These are phyloP conservation scores for Lupinus albus DNA, from an alignment of 306 rosid species.

Conservation along the genomic window DNA sequence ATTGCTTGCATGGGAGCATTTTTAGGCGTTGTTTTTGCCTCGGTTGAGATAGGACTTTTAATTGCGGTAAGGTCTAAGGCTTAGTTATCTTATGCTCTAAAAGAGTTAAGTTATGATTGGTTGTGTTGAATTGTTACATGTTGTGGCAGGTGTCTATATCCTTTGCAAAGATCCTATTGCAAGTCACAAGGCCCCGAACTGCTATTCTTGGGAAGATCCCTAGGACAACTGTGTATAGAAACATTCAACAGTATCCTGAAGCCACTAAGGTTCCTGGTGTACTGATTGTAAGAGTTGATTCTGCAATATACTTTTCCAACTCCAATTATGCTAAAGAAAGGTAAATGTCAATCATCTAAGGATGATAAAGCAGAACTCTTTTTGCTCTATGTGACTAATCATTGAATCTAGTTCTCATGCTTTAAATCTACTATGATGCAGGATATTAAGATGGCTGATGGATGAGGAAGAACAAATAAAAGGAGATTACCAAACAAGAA, in stretches of 20 bases:
- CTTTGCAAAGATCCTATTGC: constrained; percentile 89
- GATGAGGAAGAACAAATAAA: constrained; percentile 73
- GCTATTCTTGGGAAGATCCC: constrained; percentile 87
- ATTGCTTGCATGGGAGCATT: constrained; percentile 98
- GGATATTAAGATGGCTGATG: constrained; percentile 83
- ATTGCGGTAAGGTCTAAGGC: constrained; percentile 66
- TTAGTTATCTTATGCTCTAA: constrained; percentile 27
- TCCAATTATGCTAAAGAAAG: constrained; percentile 93
- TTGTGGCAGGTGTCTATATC: constrained; percentile 72
- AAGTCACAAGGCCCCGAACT: constrained; percentile 84
- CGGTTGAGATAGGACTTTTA: constrained; percentile 89
- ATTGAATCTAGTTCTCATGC: constrained; percentile 2
- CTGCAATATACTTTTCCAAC: constrained; percentile 96
- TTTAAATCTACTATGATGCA: constrained; percentile 46
- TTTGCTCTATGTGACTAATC: background rate
- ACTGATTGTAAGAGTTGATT: constrained; percentile 82
- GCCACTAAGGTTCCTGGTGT: constrained; percentile 79
- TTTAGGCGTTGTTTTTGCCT: constrained; percentile 78
- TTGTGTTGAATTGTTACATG: constrained; percentile 29
- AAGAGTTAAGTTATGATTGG: constrained; percentile 17
- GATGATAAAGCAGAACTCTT: background rate
- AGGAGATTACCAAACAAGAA: constrained; percentile 51
- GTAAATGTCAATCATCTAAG: constrained; percentile 37
- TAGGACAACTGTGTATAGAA: constrained; percentile 79
- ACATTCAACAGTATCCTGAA: constrained; percentile 82